A percentile compares a stretch with the other conserved stretches of the same genome.
phyloP scores from a whole-genome alignment of 2,329 filamentous ascomycete species.

The Ophiostoma pallidulum region DNA sequence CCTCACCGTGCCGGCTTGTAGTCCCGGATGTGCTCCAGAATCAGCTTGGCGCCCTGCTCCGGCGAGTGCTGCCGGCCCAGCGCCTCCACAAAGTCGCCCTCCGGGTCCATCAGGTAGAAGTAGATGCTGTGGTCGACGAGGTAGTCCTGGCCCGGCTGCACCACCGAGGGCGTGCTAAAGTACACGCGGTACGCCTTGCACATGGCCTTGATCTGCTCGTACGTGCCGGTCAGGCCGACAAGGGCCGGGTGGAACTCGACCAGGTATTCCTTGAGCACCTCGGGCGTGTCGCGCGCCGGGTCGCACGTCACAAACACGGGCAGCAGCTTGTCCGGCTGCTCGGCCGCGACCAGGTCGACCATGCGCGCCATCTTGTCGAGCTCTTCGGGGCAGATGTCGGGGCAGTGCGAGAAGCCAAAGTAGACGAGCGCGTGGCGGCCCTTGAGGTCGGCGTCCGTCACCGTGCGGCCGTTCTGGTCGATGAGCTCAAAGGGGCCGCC shows the following conservation, averaged over 20 bases:
- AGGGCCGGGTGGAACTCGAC: slow-evolving; percentile 82
- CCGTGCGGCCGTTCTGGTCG: slow-evolving; percentile 70
- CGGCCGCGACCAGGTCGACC: slow-evolving; percentile 61
- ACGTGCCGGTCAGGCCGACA: slow-evolving; percentile 83
- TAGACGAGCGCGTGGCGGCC: slow-evolving; percentile 84
- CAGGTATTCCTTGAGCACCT: slow-evolving; percentile 76
- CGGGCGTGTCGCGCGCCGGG: slow-evolving; percentile 79
- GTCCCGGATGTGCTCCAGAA: slow-evolving; percentile 72
- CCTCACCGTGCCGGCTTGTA: slow-evolving; percentile 26
- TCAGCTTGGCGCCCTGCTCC: slow-evolving; percentile 72
- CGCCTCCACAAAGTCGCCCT: slow-evolving; percentile 96
- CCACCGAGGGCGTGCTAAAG: slow-evolving; percentile 82
- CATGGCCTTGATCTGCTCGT: slow-evolving; percentile 84
- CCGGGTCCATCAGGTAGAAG: slow-evolving; percentile 98
- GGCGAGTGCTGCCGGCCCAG: slow-evolving; percentile 91
- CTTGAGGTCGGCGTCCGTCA: slow-evolving; percentile 72
- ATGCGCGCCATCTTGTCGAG: slow-evolving; percentile 99
- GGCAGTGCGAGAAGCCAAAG: slow-evolving; percentile 97
- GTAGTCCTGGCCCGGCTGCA: slow-evolving; percentile 92
- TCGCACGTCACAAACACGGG: slow-evolving; percentile 95
- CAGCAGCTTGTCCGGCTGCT: slow-evolving; percentile 45
- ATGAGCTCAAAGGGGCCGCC: slow-evolving; percentile 76
- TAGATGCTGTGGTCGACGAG: slow-evolving; percentile 98
- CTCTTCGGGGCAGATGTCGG: slow-evolving; percentile 97
- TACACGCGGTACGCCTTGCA: slow-evolving; percentile 97